phyloP scores from a whole-genome alignment of 495 filamentous ascomycete genomes.

The Lasiosphaeris hirsuta region DNA sequence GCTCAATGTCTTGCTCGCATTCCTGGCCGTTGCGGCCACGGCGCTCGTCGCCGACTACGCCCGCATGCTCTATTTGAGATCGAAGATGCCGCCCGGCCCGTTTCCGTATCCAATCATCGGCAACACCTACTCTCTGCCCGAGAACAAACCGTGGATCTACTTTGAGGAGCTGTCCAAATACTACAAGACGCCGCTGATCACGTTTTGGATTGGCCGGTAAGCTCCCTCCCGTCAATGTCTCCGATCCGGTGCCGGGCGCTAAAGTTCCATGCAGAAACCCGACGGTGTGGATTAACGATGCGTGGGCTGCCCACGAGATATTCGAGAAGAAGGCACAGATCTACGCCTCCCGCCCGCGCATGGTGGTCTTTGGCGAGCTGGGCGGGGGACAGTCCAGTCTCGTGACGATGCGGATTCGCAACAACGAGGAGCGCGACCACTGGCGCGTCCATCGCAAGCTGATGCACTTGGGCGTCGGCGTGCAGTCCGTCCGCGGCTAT shows the following conservation, averaged over 20 bases:
- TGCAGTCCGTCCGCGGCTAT: slow-evolving; percentile 59
- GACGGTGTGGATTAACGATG: slow-evolving; percentile 64
- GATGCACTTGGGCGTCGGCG: slow-evolving; percentile 57
- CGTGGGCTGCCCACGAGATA: slow-evolving; percentile 54
- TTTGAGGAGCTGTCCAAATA: slow-evolving; percentile 57
- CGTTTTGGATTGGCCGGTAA: slow-evolving; percentile 58
- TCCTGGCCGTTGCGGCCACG: slow-evolving; percentile 28
- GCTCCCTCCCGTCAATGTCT: not conserved
- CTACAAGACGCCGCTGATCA: slow-evolving; percentile 54
- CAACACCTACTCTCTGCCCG: slow-evolving; percentile 56
- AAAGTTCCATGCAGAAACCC: slow-evolving; percentile 42
- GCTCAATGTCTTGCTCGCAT: slow-evolving; percentile 16
- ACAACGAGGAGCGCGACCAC: slow-evolving; percentile 50
- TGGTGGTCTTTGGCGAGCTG: slow-evolving; percentile 59
- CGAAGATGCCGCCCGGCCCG: slow-evolving; percentile 57
- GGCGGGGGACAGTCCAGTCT: slow-evolving; percentile 56
- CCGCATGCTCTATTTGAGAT: slow-evolving; percentile 47
- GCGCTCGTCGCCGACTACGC: slow-evolving; percentile 45
- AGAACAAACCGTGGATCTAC: slow-evolving; percentile 63
- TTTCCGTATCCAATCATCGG: slow-evolving; percentile 49
- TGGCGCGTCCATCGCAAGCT: slow-evolving; percentile 62
- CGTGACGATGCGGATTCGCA: slow-evolving; percentile 52
- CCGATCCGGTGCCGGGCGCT: too few relatives aligned
- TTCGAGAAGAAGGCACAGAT: slow-evolving; percentile 56
- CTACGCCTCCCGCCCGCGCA: slow-evolving; percentile 52